Base-by-base conservation (phyloP, 257 asterid species). In the Fraxinus pennsylvanica region DNA sequence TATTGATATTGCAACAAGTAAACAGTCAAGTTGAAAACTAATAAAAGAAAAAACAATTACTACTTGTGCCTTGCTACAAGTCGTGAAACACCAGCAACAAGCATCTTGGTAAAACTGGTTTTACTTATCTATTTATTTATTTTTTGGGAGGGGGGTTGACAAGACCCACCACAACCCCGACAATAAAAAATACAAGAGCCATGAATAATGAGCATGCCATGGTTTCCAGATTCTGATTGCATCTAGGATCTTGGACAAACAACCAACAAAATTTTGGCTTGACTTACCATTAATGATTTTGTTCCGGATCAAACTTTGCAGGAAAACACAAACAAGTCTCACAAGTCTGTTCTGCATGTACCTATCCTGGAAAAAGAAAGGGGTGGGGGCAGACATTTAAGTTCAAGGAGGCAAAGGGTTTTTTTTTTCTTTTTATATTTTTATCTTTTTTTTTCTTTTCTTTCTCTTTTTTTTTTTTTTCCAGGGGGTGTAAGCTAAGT, bases 331-430 rank as follows among this genome's bases (percentile, higher is more conserved):
- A 76, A 95, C 98, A 86, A 95, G 87, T 85, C 99, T 87, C 87
- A 93, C 99, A 21, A 91, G 96, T 84, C 99, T 88, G 90, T 95
- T 92, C 91, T 93, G 99, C 98, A 90, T 95, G 84, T 91, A 95
- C 86, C 92, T 82, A 88, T 95, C 99, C 99, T 93, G 98, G 47
- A 91, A 84, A 66, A 22, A 27, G n/a, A 13, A 78, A 54, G 12
- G 74, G 45, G 66, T 52, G 50, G 35, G 50, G 59, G 17, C 39
- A 66, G 78, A 80, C 17, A 41, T 17, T 19, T 63, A n/a, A 36
- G 69, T 78, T 57, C 59, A 50, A 43, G 19, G 17, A 57, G 66
- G 67, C 5, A 9, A 8, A 9, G 0, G 13, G 8, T 19, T 17
- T 17, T 5, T 4, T 15, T 52, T 52, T 17, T 15, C 2, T 0